Conservation (phyloP, 352 stramenopile genomes). For the Pythium brassicae region DNA sequence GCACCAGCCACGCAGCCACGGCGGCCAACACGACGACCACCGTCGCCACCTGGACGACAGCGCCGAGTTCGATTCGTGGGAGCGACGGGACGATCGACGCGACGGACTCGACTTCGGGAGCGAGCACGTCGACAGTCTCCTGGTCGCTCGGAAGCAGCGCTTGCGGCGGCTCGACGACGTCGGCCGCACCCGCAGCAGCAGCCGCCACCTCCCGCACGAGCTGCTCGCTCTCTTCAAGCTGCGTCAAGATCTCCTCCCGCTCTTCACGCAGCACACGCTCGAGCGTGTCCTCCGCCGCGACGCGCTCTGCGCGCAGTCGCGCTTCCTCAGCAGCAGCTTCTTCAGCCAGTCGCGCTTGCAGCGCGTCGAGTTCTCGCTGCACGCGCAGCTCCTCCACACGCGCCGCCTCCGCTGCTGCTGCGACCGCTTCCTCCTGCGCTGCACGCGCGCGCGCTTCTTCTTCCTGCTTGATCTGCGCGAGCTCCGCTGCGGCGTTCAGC, state of each 20-base stretch:
- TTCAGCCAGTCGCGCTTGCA: slow-evolving; percentile 2
- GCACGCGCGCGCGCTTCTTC: slow-evolving; percentile 1
- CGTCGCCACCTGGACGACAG: slow-evolving; percentile 2
- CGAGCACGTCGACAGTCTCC: neutral
- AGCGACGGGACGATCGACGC: neutral
- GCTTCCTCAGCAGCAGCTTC: slow-evolving; percentile 7
- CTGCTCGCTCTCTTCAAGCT: slow-evolving; percentile 5
- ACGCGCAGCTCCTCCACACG: slow-evolving; percentile 9
- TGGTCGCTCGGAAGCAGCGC: neutral
- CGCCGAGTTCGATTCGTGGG: slow-evolving; percentile 5
- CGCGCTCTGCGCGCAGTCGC: slow-evolving; percentile 5
- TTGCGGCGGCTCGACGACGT: neutral
- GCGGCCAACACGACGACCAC: slow-evolving; percentile 15
- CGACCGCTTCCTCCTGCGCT: slow-evolving; percentile 5
- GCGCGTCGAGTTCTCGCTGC: neutral
- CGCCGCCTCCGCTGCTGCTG: slow-evolving; percentile 6
- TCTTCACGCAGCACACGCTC: slow-evolving; percentile 4
- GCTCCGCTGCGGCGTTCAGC: slow-evolving; percentile 18
- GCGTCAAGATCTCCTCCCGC: neutral
- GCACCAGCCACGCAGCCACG: slow-evolving; percentile 23
- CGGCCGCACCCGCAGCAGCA: neutral
- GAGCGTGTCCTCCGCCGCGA: slow-evolving; percentile 1
- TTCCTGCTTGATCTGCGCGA: slow-evolving; percentile 11
- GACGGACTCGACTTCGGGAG: no score
- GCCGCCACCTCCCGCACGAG: neutral